Evolutionary conservation across 768 basidiomycete genomes (phyloP).

Genomic region (Leccinum uliginosum): DNA sequence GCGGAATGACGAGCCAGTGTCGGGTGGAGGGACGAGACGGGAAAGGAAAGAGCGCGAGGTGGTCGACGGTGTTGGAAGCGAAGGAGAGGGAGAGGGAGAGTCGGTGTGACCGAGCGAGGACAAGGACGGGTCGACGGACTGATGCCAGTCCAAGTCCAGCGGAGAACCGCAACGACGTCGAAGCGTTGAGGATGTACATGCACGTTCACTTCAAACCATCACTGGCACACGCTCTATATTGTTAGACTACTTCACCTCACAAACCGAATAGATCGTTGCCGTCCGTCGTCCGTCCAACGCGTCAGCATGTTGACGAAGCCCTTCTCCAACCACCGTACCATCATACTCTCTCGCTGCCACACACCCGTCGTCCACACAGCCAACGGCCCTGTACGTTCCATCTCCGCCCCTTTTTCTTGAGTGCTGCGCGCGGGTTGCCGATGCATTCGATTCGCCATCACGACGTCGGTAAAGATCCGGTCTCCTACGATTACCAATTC

Average conservation of each 20-base stretch:
- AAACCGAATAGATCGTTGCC: not conserved
- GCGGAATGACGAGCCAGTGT: conserved; percentile 58
- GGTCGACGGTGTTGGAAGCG: conserved; percentile 1
- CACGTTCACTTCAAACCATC: no score
- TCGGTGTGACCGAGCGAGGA: not conserved
- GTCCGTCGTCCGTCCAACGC: conserved; percentile 30
- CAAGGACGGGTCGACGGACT: not conserved
- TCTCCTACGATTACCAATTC: conserved; percentile 86
- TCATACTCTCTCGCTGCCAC: conserved; percentile 62
- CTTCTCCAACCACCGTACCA: conserved; percentile 58
- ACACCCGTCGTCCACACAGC: conserved; percentile 68
- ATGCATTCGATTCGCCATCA: conserved; percentile 76
- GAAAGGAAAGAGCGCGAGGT: conserved; percentile 15
- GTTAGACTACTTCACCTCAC: not conserved
- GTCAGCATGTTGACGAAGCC: conserved; percentile 43
- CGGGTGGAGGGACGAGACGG: conserved; percentile 29
- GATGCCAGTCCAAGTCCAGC: not conserved
- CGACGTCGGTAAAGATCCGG: conserved; percentile 86
- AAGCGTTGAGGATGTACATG: not conserved
- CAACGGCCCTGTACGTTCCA: conserved; percentile 44
- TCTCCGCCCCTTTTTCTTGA: not conserved
- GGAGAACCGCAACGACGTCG: not conserved
- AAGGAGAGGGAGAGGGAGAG: conserved; percentile 6
- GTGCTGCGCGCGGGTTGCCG: not conserved
- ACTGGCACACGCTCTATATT: no score